phyloP scores from a whole-genome alignment of 1,139 yeast species.

The Candida sp. region DNA sequence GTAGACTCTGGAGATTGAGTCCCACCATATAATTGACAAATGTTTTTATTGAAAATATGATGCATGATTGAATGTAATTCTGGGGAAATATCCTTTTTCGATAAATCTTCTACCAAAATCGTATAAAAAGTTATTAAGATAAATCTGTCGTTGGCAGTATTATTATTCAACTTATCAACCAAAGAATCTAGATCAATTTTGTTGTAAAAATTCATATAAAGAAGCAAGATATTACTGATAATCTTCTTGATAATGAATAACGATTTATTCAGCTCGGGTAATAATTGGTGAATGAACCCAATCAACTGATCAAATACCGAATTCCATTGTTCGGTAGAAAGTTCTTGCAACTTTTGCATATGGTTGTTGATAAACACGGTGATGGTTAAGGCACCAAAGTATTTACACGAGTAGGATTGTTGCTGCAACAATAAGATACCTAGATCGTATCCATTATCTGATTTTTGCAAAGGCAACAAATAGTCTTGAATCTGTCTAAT shows the following conservation, averaged over 20 bases:
- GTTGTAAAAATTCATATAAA: slow-evolving; percentile 37
- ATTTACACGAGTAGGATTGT: slow-evolving; percentile 49
- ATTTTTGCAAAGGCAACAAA: slow-evolving; percentile 54
- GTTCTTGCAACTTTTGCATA: slow-evolving; percentile 9
- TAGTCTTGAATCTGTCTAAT: slow-evolving; percentile 46
- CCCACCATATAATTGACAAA: slow-evolving; percentile 4
- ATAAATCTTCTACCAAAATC: slow-evolving; percentile 55
- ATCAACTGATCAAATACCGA: slow-evolving; percentile 9
- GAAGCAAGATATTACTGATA: slow-evolving; percentile 50
- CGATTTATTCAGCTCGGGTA: slow-evolving; percentile 10
- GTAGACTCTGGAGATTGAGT: slow-evolving; percentile 8
- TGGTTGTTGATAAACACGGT: slow-evolving; percentile 52
- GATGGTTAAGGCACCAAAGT: slow-evolving; percentile 72
- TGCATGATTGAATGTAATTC: slow-evolving; percentile 11
- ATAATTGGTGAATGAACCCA: slow-evolving; percentile 4
- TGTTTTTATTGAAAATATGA: slow-evolving; percentile 6
- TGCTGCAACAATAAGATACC: slow-evolving; percentile 47
- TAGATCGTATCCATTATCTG: slow-evolving; percentile 44
- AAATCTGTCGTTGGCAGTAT: slow-evolving; percentile 6
- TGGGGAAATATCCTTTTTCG: slow-evolving; percentile 24
- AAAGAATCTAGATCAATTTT: slow-evolving; percentile 4
- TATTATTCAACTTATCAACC: not conserved
- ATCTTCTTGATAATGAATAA: slow-evolving; percentile 30
- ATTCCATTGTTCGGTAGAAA: slow-evolving; percentile 3
- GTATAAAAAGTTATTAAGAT: slow-evolving; percentile 34